phyloP scores from a whole-genome alignment of 306 rosid genomes.

The Mimosa bimucronata region DNA sequence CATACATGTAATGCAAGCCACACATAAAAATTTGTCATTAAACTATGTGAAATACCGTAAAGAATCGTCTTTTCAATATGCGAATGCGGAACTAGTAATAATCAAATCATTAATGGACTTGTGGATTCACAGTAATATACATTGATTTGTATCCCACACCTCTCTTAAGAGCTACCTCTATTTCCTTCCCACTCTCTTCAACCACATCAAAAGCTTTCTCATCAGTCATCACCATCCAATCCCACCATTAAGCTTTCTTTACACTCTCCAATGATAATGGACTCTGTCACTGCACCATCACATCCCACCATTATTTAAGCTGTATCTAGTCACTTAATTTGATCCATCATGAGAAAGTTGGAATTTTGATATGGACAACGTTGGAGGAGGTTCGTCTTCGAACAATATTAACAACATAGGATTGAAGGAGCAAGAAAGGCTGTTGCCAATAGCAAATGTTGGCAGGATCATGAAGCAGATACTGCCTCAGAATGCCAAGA shows the following conservation, averaged over 20 bases:
- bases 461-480: conserved; percentile 94
- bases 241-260: conserved; percentile 27
- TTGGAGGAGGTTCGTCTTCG: conserved; percentile 41
- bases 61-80: background rate
- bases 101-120: background rate
- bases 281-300: conserved; percentile 25
- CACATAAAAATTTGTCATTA: background rate
- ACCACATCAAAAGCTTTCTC: conserved; percentile 42
- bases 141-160: conserved; percentile 1
- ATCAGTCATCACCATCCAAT: conserved; percentile 52
- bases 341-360: conserved; percentile 1
- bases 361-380: conserved; percentile 37
- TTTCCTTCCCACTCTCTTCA: conserved; percentile 34
- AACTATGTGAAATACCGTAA: background rate
- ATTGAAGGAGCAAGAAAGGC: conserved; percentile 78
- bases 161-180: conserved; percentile 35
- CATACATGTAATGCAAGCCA: background rate
- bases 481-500: conserved; percentile 79
- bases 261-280: conserved; percentile 29
- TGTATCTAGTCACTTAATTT: background rate
- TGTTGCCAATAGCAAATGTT: conserved; percentile 91
- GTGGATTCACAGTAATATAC: background rate
- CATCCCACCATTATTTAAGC: conserved; percentile 39
- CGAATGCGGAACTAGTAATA: background rate
- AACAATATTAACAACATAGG: conserved; percentile 37